Conservation (phyloP, 768 basidiomycete species). For the Amanita inopinata region DNA sequence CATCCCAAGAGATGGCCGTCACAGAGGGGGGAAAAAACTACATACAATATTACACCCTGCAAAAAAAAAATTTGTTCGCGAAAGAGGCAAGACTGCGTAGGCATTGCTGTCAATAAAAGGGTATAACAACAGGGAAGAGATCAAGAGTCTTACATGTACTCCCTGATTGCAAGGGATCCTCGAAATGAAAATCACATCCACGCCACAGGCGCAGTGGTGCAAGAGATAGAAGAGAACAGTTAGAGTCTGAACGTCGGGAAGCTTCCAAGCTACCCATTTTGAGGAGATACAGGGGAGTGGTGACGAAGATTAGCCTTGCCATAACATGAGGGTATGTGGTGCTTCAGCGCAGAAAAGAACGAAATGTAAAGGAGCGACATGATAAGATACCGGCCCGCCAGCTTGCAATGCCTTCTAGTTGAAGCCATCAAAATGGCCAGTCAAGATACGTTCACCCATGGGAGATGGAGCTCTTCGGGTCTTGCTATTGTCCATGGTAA, state of each 20-base stretch:
- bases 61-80: too few relatives aligned
- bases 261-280: background rate
- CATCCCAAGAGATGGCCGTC: background rate
- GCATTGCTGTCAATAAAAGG: too few relatives aligned
- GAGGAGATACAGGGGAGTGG: background rate
- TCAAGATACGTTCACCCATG: constrained; percentile 86
- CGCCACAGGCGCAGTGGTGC: too few relatives aligned
- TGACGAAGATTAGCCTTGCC: background rate
- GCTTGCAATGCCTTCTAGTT: constrained; percentile 30
- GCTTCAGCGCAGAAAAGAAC: background rate
- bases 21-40: too few relatives aligned
- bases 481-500: constrained; percentile 44
- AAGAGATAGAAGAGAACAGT: too few relatives aligned
- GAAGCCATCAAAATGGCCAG: constrained; percentile 88
- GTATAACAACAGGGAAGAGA: too few relatives aligned
- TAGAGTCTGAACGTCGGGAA: too few relatives aligned
- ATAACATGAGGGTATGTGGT: constrained; percentile 2
- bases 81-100: too few relatives aligned
- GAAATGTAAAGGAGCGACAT: background rate
- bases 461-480: constrained; percentile 69
- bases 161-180: too few relatives aligned
- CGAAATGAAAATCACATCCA: too few relatives aligned
- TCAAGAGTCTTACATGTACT: too few relatives aligned
- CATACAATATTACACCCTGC: too few relatives aligned
- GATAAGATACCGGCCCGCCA: background rate